A percentile compares a stretch with the other conserved stretches of the same genome.
Conservation (phyloP, 768 basidiomycete species). For the Rhodotorula diobovata region DNA sequence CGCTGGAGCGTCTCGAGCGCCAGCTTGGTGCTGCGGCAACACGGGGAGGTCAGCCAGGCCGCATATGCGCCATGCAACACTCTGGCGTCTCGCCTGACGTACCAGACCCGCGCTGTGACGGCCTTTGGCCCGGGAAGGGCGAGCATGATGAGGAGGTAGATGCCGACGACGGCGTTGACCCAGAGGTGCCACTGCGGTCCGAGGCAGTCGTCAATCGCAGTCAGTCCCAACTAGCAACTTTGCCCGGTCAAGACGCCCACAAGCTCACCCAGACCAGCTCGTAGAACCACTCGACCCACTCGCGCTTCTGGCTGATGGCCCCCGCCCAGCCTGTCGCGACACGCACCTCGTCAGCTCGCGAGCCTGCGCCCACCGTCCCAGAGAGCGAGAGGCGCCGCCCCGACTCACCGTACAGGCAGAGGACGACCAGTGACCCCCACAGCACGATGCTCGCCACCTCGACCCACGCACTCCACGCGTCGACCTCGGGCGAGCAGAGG, state of each 20-base stretch:
- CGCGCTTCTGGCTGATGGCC: not conserved
- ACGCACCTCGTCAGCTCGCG: not conserved
- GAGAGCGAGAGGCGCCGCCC: not conserved
- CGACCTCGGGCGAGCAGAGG: not conserved
- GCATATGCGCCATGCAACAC: fast-evolving
- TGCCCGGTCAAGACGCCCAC: too few relatives aligned
- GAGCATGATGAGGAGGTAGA: slow-evolving; percentile 76
- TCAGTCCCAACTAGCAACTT: too few relatives aligned
- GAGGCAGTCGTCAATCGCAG: too few relatives aligned
- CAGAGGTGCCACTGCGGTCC: slow-evolving; percentile 25
- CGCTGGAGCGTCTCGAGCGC: not conserved
- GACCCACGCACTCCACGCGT: not conserved
- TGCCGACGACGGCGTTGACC: slow-evolving; percentile 78
- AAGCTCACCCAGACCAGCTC: slow-evolving; percentile 8
- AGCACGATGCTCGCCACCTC: not conserved
- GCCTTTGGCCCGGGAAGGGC: slow-evolving; percentile 76
- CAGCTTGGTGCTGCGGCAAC: not conserved
- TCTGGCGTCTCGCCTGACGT: too few relatives aligned
- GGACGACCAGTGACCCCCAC: not conserved
- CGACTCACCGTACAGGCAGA: slow-evolving; percentile 11
- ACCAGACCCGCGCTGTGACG: not conserved
- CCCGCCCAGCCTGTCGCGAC: slow-evolving; percentile 2
- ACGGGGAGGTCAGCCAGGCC: not conserved
- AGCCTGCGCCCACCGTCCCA: not conserved
- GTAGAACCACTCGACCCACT: slow-evolving; percentile 24